Base-by-base conservation (phyloP, 1,139 yeast genomes). In the Saccharomyces hybrid region DNA sequence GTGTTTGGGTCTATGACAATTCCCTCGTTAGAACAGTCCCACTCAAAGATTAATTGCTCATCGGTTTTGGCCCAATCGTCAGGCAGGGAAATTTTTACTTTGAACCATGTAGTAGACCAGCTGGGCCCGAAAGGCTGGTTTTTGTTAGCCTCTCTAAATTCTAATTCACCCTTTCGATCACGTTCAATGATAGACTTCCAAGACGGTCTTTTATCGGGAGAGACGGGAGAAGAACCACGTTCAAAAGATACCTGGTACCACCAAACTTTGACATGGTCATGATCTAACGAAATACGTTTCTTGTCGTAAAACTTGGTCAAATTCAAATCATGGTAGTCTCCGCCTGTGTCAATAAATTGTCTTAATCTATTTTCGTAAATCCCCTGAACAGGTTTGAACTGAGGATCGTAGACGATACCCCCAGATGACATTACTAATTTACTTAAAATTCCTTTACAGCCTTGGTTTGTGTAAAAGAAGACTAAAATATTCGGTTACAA, bases 41-140 rank as follows among this genome's bases (percentile, higher is more conserved):
- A 93, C 57, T 89, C 86, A 57, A 90, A 81, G 54, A 83, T 75
- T 48, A 90, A 78, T 56, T 78, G 78, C 46, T 78, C 78, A 47
- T 73, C 74, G 2, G 65, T 53, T 14, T 70, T 68, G 14, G 77
- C 62, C 87, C 93, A 86, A 3, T 75, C 70, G 23, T 74, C 64
- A 0, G 96, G 96, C 5, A 91, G 75, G 32, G 75, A 74, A 58
- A 88, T 72, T 27, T 77, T 73, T 46, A 91, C 74, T 62, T 83
- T 80, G 71, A 93, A 89, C 99, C 99, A 93, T 62, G 90, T 95
- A 0, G 97, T 86, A 59, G 93, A 85, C 99, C 98, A 93, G 14
- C 95, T 86, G 1, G 98, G 98, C 0, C 97, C 97, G 70, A 87
- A 89, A n/a, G 77, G 74, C 63, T 86, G 84, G 29, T 95, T 95